Evolutionary conservation across 352 stramenopile species (phyloP).

Genomic region (Globisporangium middletonii): DNA sequence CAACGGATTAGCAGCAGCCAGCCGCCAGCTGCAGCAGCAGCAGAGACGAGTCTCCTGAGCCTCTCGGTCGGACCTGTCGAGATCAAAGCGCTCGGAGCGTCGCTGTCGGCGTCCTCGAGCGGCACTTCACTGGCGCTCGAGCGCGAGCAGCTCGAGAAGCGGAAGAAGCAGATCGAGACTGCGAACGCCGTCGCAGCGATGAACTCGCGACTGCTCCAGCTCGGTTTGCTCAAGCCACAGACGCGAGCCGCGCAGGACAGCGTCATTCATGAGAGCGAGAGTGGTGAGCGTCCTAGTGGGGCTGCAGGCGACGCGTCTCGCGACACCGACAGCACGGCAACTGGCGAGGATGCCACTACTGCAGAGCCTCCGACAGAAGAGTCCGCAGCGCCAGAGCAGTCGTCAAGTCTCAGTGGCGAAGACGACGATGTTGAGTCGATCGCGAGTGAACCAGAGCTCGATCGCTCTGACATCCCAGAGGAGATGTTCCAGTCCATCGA

Average conservation of each 20-base stretch:
- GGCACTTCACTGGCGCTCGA: constrained; percentile 47
- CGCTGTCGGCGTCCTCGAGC: background rate
- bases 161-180: constrained; percentile 67
- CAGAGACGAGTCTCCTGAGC: constrained; percentile 20
- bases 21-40: background rate
- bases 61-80: constrained; percentile 25
- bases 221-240: constrained; percentile 46
- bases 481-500: constrained; percentile 52
- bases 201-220: constrained; percentile 57
- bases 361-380: too few relatives aligned
- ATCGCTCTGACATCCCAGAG: constrained; percentile 22
- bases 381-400: too few relatives aligned
- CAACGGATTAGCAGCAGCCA: background rate
- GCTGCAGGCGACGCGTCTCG: background rate
- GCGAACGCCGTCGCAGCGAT: constrained; percentile 69
- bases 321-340: background rate
- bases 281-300: background rate
- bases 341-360: too few relatives aligned
- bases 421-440: background rate
- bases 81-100: background rate
- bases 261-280: background rate
- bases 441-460: too few relatives aligned
- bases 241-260: constrained; percentile 1
- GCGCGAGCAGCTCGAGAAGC: constrained; percentile 63
- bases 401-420: too few relatives aligned